These are phyloP conservation scores for Zhuliangozyma blackwelliae DNA, from an alignment of 1,139 yeast species.

Conservation along the genomic window DNA sequence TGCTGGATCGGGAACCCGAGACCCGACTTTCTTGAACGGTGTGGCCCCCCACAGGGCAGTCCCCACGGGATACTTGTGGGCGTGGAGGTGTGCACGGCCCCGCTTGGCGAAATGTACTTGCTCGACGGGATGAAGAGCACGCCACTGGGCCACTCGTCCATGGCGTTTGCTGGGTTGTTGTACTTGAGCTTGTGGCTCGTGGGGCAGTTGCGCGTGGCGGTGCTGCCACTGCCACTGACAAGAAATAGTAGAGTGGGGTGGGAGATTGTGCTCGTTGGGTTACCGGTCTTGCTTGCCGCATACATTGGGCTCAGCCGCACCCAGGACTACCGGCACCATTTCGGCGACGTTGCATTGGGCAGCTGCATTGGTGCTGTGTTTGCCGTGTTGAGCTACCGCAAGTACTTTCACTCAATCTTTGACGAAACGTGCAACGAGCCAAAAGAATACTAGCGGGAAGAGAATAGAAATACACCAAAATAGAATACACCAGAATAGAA, in stretches of 20 bases:
- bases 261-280: constrained; percentile 11
- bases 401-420: constrained; percentile 17
- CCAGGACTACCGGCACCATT: constrained; percentile 45
- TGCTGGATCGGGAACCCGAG: constrained; percentile 47
- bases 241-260: background rate
- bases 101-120: constrained; percentile 25
- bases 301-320: constrained; percentile 38
- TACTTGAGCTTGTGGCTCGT: constrained; percentile 38
- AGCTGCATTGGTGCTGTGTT: constrained; percentile 27
- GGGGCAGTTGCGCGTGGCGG: constrained; percentile 28
- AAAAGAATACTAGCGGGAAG: background rate
- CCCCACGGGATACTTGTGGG: constrained; percentile 29
- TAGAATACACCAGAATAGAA: too few relatives aligned
- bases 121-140: constrained; percentile 45
- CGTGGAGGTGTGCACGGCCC: constrained; percentile 39
- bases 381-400: constrained; percentile 32
- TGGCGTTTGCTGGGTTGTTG: constrained; percentile 38
- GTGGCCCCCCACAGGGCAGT: constrained; percentile 32
- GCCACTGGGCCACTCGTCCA: constrained; percentile 45
- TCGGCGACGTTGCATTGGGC: constrained; percentile 38
- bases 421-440: background rate
- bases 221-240: background rate
- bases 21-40: constrained; percentile 42
- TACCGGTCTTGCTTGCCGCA: constrained; percentile 29
- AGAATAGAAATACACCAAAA: too few relatives aligned